Evolutionary conservation across 257 asterid species (phyloP).

Genomic region (Ballota nigra): DNA sequence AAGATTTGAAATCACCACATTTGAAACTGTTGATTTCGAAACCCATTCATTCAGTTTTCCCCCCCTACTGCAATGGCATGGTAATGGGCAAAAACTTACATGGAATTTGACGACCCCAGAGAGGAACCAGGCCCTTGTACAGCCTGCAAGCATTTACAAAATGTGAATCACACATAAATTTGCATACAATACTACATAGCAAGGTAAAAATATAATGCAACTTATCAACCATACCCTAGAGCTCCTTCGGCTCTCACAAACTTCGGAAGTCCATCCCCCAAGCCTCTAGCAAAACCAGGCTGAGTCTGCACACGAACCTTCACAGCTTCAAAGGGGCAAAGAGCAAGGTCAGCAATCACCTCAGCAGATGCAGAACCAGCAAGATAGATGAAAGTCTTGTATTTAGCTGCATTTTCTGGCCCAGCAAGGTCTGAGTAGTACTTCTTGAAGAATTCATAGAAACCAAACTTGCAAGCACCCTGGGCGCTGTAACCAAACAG

Average conservation of each 20-base stretch:
- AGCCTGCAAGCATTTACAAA: constrained; percentile 43
- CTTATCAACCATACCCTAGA: constrained; percentile 37
- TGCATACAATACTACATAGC: constrained; percentile 1
- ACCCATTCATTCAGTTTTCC: too few relatives aligned
- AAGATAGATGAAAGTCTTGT: constrained; percentile 47
- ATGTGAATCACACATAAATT: not conserved
- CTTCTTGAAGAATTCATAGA: constrained; percentile 50
- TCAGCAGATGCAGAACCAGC: constrained; percentile 62
- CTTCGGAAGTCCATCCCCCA: constrained; percentile 52
- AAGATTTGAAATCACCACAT: too few relatives aligned
- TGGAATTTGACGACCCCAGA: constrained; percentile 98
- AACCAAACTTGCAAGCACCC: constrained; percentile 62
- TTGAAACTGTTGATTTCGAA: too few relatives aligned
- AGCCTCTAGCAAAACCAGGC: constrained; percentile 54
- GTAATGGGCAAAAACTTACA: constrained; percentile 46
- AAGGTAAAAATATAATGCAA: not conserved
- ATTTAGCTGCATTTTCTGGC: constrained; percentile 41
- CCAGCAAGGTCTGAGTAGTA: constrained; percentile 51
- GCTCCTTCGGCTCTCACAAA: constrained; percentile 50
- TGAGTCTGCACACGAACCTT: constrained; percentile 58
- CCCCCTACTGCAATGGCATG: not conserved
- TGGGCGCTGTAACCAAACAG: constrained; percentile 53
- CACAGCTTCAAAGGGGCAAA: constrained; percentile 55
- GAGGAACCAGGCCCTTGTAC: constrained; percentile 90
- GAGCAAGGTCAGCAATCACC: constrained; percentile 49